These are phyloP conservation scores for Cubamyces lactineus DNA, from an alignment of 768 basidiomycete species.

Conservation along the genomic window DNA sequence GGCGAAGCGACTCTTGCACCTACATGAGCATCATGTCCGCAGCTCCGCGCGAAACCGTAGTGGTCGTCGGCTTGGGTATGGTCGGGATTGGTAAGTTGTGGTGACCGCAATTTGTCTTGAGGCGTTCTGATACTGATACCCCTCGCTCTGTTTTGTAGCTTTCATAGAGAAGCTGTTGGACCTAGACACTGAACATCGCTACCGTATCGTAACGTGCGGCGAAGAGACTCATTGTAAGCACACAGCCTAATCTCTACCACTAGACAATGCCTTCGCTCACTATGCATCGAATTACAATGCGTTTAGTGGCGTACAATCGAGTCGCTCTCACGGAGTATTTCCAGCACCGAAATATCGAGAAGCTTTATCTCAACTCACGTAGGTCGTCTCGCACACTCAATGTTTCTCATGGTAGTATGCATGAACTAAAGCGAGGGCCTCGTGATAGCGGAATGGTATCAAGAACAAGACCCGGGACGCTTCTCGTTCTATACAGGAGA, in stretches of 20 bases:
- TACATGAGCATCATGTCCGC: too few species aligned
- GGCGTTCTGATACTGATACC: neutral
- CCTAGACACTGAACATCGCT: conserved; percentile 51
- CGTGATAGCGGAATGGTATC: conserved; percentile 55
- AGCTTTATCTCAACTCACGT: conserved; percentile 61
- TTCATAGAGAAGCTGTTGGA: conserved; percentile 73
- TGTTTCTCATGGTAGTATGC: neutral
- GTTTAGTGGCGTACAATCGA: conserved; percentile 57
- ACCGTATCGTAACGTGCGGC: conserved; percentile 61
- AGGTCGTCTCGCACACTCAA: neutral
- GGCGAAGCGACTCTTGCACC: too few species aligned
- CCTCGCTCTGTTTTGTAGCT: conserved; percentile 36
- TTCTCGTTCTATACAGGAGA: conserved; percentile 58
- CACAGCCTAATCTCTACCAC: conserved; percentile 14
- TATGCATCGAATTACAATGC: neutral
- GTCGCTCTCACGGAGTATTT: conserved; percentile 65
- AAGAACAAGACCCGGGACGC: conserved; percentile 56
- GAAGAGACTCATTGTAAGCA: conserved; percentile 46
- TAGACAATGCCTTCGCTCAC: neutral
- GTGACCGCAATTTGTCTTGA: neutral
- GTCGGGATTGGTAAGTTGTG: conserved; percentile 54
- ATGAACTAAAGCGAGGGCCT: neutral
- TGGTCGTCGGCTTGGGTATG: conserved; percentile 61
- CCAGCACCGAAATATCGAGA: conserved; percentile 58
- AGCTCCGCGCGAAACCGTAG: conserved; percentile 34